Evolutionary conservation across 108 stramenopile genomes (phyloP), one percentile per base, ranked within the genome.

Genomic region (Aureococcus anophagefferens): DNA sequence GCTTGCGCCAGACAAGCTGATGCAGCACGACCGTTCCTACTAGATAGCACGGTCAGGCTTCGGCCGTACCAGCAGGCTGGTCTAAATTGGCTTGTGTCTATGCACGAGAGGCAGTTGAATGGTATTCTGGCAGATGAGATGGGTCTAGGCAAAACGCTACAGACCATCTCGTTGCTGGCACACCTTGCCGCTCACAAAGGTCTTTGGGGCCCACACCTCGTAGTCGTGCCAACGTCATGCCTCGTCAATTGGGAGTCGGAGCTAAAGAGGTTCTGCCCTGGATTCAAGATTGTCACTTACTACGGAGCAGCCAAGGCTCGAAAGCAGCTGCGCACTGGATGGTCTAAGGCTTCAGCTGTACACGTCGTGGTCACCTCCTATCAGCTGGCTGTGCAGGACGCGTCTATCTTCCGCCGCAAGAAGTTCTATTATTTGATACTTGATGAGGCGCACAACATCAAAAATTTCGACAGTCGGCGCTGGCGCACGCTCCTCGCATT

Each of bases 401-500:
- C 96, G 0, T 88, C 91, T 79, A 89, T 91, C 31, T 94, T 99
- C 80, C 89, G 91, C 67, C 69, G 98, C 40, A 95, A 95, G 75
- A 84, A 87, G 64, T 99, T 96, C 96, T 99, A 97, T 76, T 95
- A 95, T 78, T 72, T 99, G 63, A 93, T 99, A 33, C 81, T 99
- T 21, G 98, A 99, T 72, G 97, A 99, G 76, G 98, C 96, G 0
- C 97, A 99, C 74, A 95, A 97, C 80, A 98, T 99, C 78, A 98
- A 98, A 77, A 99, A 99, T 75, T 99, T 97, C 79, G 89, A 95
- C 75, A 88, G 86, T 70, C 94, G 95, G 78, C 83, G 96, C 15
- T 99, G 98, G 98, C 97, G 98, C 68, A 98, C 98, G n/a, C 86
- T 99, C 44, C 85, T 99, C 45, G 93, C 88, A 59, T 96, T 97